These are phyloP conservation scores for Erysimum cheiri DNA, from an alignment of 441 rosid species.

Conservation along the genomic window DNA sequence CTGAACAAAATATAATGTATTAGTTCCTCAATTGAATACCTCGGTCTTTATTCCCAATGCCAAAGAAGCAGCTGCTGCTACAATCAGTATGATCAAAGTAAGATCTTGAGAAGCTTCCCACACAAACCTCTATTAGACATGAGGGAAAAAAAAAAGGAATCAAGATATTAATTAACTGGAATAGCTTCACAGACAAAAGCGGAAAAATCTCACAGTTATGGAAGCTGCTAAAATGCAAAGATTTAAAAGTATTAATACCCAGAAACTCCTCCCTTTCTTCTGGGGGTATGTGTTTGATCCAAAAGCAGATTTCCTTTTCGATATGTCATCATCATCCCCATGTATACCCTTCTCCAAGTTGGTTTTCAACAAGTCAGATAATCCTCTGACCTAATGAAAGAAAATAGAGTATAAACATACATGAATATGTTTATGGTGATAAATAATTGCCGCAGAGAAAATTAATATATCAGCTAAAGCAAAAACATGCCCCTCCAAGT, in stretches of 20 bases:
- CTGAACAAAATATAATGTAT: slow-evolving; percentile 16
- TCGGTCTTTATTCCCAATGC: slow-evolving; percentile 92
- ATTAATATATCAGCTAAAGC: slow-evolving; percentile 27
- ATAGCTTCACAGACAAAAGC: slow-evolving; percentile 17
- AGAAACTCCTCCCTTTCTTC: slow-evolving; percentile 92
- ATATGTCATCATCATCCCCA: slow-evolving; percentile 79
- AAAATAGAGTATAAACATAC: slow-evolving; percentile 28
- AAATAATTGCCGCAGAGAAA: slow-evolving; percentile 13
- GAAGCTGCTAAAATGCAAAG: slow-evolving; percentile 25
- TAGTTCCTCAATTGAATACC: slow-evolving; percentile 55
- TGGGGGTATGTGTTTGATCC: slow-evolving; percentile 97
- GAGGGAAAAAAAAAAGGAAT: slow-evolving; percentile 10
- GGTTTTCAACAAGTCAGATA: slow-evolving; percentile 68
- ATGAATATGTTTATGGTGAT: slow-evolving; percentile 27
- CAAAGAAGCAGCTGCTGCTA: slow-evolving; percentile 94
- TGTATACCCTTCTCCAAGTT: slow-evolving; percentile 77
- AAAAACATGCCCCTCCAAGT: slow-evolving; percentile 77
- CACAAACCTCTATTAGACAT: slow-evolving; percentile 70
- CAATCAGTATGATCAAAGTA: slow-evolving; percentile 86
- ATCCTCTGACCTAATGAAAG: slow-evolving; percentile 68
- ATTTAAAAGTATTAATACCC: slow-evolving; percentile 58
- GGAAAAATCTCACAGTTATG: slow-evolving; percentile 4
- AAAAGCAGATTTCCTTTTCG: slow-evolving; percentile 69
- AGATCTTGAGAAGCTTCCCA: slow-evolving; percentile 99
- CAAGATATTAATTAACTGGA: slow-evolving; percentile 26